Evolutionary conservation across 352 stramenopile genomes (phyloP), one percentile per base, ranked within the genome.

Genomic region (Phytophthora fragariae): DNA sequence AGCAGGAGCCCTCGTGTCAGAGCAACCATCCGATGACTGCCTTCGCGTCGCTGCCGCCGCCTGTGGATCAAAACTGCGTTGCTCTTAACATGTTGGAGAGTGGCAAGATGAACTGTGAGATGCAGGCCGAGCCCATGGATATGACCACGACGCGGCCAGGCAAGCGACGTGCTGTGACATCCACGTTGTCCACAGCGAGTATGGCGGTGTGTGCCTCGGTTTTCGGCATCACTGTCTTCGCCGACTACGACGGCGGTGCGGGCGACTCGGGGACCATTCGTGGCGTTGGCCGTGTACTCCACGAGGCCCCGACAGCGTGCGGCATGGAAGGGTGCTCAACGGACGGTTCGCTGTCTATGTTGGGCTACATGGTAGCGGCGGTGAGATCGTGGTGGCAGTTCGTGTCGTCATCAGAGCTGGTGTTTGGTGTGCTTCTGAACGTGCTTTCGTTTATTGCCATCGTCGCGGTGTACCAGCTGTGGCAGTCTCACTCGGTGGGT

Each of bases 221-320:
- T 65, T 94, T 95, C 75, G 84, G 86, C n/a, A 82, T 94, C 63
- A 93, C 86, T 21, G 64, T 94, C 62, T 78, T 93, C 37, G 79
- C 85, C 0, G 84, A 93, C 65, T 82, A 79, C 57, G 83, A 92
- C 5, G 75, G 75, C 55, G 79, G 54, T 35, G 76, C 59, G 0
- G 65, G 73, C 6, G 58, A 81, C 27, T 70, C 79, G 21, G 64
- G 71, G 53, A 79, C 88, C 58, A 80, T 93, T 33, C 84, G 86
- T 31, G 72, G 85, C 3, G 72, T 85, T 9, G 84, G 84, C 0
- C 86, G 86, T 37, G 81, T 93, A 54, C 74, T 93, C 1, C 86
- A 93, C 61, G 88, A 87, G 61, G 76, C 88, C 6, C 73, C 84
- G 17, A 83, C 80, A 39, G 76, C 67, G 3, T 74, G 79, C 6